Base-by-base conservation (phyloP, 2,329 filamentous ascomycete species). In the Fusarium luffae region DNA sequence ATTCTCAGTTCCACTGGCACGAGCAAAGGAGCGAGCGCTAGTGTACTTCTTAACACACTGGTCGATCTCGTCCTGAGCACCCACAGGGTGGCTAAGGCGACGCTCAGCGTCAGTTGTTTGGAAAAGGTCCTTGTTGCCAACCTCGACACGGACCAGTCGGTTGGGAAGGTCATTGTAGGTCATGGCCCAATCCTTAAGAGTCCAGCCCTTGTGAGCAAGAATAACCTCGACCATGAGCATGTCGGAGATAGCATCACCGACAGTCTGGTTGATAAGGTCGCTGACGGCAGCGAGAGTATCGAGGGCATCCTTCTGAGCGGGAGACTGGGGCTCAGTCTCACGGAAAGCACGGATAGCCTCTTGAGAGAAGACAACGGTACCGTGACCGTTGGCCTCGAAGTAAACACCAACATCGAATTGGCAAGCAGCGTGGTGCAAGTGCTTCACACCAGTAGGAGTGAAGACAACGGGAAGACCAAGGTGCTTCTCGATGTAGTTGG, bases 371-470 rank as follows among this genome's bases (percentile, higher is more conserved):
- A 98, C 90, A 37, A 98, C 92, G 12, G 96, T 99, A 71, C 96
- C 96, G 81, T 99, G 96, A 30, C 96, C 96, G 78, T 99, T 99
- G 70, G 96, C 96, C 84, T 99, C 96, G 76, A 99, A 99, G 84
- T 99, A 99, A 54, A 98, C 93, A 60, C 96, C 96, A 58, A 98
- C 90, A 76, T 99, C 96, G 75, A 97, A 97, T 71, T 94, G 93
- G 76, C 93, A 90, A 41, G 96, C 96, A n/a, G 93, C 96, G 77
- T 98, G 96, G 82, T 99, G 96, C 68, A 99, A 88, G 82, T 98
- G 93, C 85, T 99, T 99, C 67, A 99, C 96, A 71, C 96, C 96
- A 1, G 96, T 99, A 16, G 93, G 90, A 2, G 96, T 98, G 86
- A 93, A 97, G 63, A 97, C 90, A 23, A 97, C 93, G 50, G 94